Conservation (phyloP, 1,284 basidiomycete species). For the Apiotrichum akiyoshidainum region DNA sequence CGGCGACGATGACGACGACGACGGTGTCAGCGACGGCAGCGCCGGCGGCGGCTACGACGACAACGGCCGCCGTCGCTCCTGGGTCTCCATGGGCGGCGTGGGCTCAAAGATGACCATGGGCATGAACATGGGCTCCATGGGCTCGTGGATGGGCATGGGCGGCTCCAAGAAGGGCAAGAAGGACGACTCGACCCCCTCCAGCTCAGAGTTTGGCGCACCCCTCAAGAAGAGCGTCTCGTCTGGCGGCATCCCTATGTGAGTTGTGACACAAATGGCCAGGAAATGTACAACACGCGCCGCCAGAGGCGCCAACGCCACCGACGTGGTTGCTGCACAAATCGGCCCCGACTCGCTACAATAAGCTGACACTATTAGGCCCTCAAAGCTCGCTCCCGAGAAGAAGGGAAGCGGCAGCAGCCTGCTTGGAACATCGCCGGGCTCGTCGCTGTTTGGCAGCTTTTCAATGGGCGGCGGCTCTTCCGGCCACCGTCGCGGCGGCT, state of each 20-base stretch:
- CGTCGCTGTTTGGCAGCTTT: slow-evolving; percentile 7
- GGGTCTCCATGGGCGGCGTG: slow-evolving; percentile 17
- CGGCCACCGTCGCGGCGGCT: slow-evolving; percentile 4
- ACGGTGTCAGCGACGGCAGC: slow-evolving; percentile 32
- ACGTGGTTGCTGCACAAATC: too few species aligned
- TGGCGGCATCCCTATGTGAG: slow-evolving; percentile 43
- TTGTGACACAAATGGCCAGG: slow-evolving; percentile 3
- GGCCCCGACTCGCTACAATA: too few species aligned
- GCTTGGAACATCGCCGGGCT: neutral
- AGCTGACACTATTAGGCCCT: too few species aligned
- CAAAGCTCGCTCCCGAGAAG: neutral
- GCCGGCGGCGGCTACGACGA: slow-evolving; percentile 32
- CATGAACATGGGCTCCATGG: slow-evolving; percentile 22
- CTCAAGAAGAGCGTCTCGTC: slow-evolving; percentile 45
- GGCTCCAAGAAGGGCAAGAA: slow-evolving; percentile 39
- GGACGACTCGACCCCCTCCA: slow-evolving; percentile 12
- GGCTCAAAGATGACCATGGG: slow-evolving; percentile 19
- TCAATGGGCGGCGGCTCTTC: neutral
- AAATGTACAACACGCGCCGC: too few species aligned
- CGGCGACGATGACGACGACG: slow-evolving; percentile 25
- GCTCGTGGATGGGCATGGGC: slow-evolving; percentile 36
- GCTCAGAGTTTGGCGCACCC: slow-evolving; percentile 32
- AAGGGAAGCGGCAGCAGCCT: neutral
- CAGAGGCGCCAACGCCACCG: too few species aligned
- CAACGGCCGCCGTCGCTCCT: slow-evolving; percentile 14